Evolutionary conservation across 768 basidiomycete genomes (phyloP), one percentile per base, ranked within the genome.

Genomic region (Mycena capillaripes): DNA sequence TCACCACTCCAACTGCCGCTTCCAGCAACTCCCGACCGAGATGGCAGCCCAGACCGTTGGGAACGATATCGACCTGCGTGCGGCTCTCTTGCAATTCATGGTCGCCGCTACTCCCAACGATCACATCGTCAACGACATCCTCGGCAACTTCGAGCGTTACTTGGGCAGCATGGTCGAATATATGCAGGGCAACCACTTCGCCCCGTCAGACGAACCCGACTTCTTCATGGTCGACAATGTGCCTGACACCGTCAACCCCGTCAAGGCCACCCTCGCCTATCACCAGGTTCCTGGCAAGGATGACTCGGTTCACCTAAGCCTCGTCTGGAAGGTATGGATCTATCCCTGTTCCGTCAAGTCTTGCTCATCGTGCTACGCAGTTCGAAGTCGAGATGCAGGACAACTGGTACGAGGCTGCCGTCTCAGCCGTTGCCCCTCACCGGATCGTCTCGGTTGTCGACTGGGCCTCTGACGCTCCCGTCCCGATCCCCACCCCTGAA

Each of bases 341-440:
- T n/a, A n/a, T 17, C n/a, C 12, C 10, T 44, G 5, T 40, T 30
- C 0, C 40, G 5, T 53, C 23, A 25, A n/a, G 27, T 12, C 36
- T 48, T 16, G n/a, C 30, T 27, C 27, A 69, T 30, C 25, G 12
- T 27, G 12, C 32, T 71, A 42, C 53, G 21, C 67, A 93, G 91
- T 93, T 97, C 77, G 95, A 97, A 79, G 93, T 97, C 53, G 94
- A 96, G 87, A 95, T 97, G 93, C 79, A 92, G 78, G 92, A 98
- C 83, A 98, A 97, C 82, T 97, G 95, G 95, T 99, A 99, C 76
- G 96, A 98, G 81, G 90, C 96, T 4, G 88, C 95, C 25, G 92
- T 99, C 48, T 92, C 94, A 14, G 91, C 90, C 1, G 79, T 83
- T 32, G 81, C 87, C n/a, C 94, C 95, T 29, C 92, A 96, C 79